Conservation (phyloP, 1,139 yeast species). For the Yamadazyma triangularis region DNA sequence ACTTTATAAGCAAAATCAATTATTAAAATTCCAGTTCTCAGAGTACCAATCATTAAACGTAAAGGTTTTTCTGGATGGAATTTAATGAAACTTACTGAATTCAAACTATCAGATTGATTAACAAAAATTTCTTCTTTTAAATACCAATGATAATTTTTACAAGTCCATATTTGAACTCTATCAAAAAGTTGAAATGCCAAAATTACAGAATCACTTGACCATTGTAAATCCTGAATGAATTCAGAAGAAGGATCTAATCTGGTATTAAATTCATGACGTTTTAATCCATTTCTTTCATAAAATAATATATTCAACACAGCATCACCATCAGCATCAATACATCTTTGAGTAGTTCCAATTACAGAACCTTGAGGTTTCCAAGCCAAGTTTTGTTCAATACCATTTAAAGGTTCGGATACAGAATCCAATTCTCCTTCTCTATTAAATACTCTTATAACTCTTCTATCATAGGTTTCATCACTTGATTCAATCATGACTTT, state of each 20-base stretch:
- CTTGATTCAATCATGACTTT: constrained; percentile 35
- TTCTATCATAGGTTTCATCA: constrained; percentile 39
- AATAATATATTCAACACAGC: constrained; percentile 58
- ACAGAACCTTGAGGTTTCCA: constrained; percentile 94
- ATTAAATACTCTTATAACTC: constrained; percentile 79
- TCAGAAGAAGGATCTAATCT: constrained; percentile 50
- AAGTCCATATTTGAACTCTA: constrained; percentile 80
- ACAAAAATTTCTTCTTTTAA: constrained; percentile 70
- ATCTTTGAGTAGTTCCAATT: constrained; percentile 77
- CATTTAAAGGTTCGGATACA: constrained; percentile 88
- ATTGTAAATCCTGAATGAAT: constrained; percentile 50
- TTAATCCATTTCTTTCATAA: constrained; percentile 88
- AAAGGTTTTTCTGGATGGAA: constrained; percentile 93
- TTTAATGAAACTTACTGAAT: constrained; percentile 45
- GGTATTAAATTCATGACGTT: constrained; percentile 82
- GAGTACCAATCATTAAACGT: constrained; percentile 62
- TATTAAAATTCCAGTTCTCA: constrained; percentile 46
- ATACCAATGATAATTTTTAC: constrained; percentile 94
- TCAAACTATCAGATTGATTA: constrained; percentile 19
- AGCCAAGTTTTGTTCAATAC: constrained; percentile 64
- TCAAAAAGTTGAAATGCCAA: constrained; percentile 62
- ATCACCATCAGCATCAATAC: constrained; percentile 41
- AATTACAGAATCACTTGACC: constrained; percentile 84
- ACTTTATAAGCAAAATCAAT: constrained; percentile 66
- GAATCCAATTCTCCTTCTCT: constrained; percentile 78